Evolutionary conservation across 2,329 filamentous ascomycete species (phyloP), one percentile per base, ranked within the genome.

Genomic region (Remersonia thermophila): DNA sequence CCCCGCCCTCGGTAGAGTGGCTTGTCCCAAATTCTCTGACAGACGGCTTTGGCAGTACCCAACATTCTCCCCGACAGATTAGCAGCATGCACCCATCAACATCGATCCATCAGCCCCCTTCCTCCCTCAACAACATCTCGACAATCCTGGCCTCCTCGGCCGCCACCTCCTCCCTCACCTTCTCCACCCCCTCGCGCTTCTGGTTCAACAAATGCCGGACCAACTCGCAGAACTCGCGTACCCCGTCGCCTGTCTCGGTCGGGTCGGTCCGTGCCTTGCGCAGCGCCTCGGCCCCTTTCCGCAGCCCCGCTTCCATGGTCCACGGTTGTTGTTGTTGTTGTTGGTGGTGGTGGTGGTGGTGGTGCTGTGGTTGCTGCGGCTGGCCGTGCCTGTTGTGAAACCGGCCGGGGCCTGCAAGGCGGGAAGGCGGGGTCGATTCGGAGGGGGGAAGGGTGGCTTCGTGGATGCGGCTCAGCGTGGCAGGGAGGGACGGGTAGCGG

Each of bases 211-310:
- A 54, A 38, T 66, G 60, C 32, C 67, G 48, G 13, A 79, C 63
- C 15, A 78, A 56, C 42, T 72, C 69, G 32, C 66, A 69, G 48
- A 75, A 80, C 53, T 78, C 75, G 35, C 68, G 59, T 20, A 80
- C 59, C 4, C 62, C 74, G 45, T 77, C 71, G 20, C 72, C 72
- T 39, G 68, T 67, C 45, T 68, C 64, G n/a, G 66, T 63, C 1
- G 65, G 61, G 20, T 63, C 61, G 23, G 60, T 58, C 39, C 69
- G 61, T 25, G 69, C 67, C 36, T 55, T 61, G 29, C 66, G 65
- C 39, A 80, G 55, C 11, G 65, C 66, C 14, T 66, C 60, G 30
- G 71, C 66, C 2, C 72, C 77, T 14, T 66, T 66, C 36, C 66
- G 60, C 33, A 76, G 61, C 6, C 75, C 76, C 5, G 68, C 60